phyloP scores from a whole-genome alignment of 176 grass and related monocot species.

The Coix lacrymajobi region DNA sequence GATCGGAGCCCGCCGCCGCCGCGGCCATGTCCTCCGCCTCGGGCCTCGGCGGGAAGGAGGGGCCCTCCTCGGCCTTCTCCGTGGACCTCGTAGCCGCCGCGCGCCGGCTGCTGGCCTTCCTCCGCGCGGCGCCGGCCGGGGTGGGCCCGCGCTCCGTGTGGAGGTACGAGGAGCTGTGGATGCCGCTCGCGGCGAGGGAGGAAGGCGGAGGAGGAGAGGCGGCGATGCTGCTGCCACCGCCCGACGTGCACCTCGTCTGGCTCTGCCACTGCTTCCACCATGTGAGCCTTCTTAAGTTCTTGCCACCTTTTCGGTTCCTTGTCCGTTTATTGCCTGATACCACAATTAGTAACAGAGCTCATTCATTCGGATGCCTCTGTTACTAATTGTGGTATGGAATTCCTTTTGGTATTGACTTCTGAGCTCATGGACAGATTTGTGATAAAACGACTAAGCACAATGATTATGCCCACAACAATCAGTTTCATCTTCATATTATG shows the following conservation, averaged over 20 bases:
- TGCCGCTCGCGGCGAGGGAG: conserved; percentile 52
- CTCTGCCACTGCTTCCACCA: conserved; percentile 87
- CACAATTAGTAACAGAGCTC: too few species aligned
- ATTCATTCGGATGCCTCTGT: background rate
- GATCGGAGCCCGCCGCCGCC: background rate
- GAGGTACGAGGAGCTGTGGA: conserved; percentile 88
- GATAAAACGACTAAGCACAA: background rate
- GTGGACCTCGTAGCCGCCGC: conserved; percentile 57
- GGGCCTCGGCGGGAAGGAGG: background rate
- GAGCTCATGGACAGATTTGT: background rate
- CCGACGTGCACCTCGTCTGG: conserved; percentile 81
- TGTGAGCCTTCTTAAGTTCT: conserved; percentile 32
- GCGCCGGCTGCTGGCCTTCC: conserved; percentile 71
- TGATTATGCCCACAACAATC: background rate
- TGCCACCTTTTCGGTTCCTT: background rate
- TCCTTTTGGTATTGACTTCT: background rate
- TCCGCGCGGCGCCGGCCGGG: conserved; percentile 38
- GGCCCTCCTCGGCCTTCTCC: background rate
- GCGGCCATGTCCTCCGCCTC: background rate
- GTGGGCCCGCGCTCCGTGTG: conserved; percentile 25
- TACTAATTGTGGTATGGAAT: background rate
- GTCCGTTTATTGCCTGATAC: background rate
- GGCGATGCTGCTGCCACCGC: conserved; percentile 64
- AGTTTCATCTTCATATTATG: background rate
- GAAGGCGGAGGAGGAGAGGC: conserved; percentile 17